Conservation (phyloP, 2,329 filamentous ascomycete genomes). For the Hyphodiscus sp. region DNA sequence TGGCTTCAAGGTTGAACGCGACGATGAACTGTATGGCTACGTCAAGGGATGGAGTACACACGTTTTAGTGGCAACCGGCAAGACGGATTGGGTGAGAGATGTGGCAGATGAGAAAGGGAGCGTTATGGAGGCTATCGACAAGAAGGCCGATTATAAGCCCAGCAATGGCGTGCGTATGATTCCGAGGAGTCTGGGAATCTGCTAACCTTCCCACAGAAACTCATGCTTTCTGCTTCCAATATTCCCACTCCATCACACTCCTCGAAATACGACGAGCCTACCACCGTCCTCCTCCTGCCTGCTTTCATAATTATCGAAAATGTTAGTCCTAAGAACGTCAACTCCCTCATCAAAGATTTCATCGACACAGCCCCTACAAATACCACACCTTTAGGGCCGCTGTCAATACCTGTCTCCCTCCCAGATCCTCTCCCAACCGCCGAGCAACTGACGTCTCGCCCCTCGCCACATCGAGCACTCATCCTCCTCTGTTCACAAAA, state of each 20-base stretch:
- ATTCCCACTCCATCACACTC: constrained; percentile 71
- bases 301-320: constrained; percentile 79
- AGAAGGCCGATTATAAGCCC: constrained; percentile 48
- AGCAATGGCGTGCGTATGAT: constrained; percentile 56
- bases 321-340: constrained; percentile 69
- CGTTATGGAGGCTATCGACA: constrained; percentile 69
- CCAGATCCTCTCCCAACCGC: constrained; percentile 27
- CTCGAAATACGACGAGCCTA: constrained; percentile 59
- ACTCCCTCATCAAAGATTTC: constrained; percentile 63
- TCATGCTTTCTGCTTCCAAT: constrained; percentile 90
- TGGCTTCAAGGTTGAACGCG: constrained; percentile 65
- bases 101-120: constrained; percentile 82
- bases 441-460: constrained; percentile 46
- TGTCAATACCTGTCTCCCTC: constrained; percentile 33
- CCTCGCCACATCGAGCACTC: constrained; percentile 76
- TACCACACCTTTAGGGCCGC: constrained; percentile 59
- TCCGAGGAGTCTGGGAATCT: constrained; percentile 14
- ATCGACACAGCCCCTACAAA: constrained; percentile 71
- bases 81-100: constrained; percentile 88
- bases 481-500: constrained; percentile 91
- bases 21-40: constrained; percentile 75
- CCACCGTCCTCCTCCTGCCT: constrained; percentile 76
- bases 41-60: constrained; percentile 87
- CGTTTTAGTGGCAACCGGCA: constrained; percentile 87
- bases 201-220: constrained; percentile 44